A percentile compares a stretch with the other conserved stretches of the same genome.
phyloP scores from a whole-genome alignment of 2,329 filamentous ascomycete species.

The Cladosporium velox region DNA sequence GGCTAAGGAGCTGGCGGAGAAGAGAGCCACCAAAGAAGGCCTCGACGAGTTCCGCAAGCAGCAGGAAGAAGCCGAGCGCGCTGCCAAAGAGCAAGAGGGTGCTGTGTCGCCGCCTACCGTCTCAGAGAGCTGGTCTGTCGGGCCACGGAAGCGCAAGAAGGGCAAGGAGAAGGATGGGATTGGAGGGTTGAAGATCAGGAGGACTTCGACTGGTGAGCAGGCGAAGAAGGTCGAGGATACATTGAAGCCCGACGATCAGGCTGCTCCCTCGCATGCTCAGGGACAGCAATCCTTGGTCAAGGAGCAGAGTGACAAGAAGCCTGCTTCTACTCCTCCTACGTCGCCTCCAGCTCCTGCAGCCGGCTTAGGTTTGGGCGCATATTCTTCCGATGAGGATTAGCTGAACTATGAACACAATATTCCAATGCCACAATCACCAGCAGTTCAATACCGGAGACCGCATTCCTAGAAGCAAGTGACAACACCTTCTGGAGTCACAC shows the following conservation, averaged over 20 bases:
- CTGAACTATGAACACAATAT: background rate
- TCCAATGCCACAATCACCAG: background rate
- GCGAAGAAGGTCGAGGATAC: conserved; percentile 5
- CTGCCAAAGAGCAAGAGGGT: conserved; percentile 51
- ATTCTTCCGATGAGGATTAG: conserved; percentile 48
- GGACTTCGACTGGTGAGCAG: conserved; percentile 35
- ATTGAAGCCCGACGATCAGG: background rate
- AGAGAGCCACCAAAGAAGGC: conserved; percentile 60
- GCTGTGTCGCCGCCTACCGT: conserved; percentile 52
- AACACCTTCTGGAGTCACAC: background rate
- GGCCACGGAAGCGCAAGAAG: conserved; percentile 41
- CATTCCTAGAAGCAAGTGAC: background rate
- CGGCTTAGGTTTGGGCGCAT: conserved; percentile 43
- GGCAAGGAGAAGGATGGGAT: conserved; percentile 39
- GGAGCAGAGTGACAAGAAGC: background rate
- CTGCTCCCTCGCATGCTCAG: background rate
- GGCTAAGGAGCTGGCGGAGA: conserved; percentile 58
- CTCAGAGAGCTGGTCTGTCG: conserved; percentile 43
- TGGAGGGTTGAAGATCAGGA: conserved; percentile 49
- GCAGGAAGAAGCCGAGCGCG: conserved; percentile 61
- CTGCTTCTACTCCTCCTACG: conserved; percentile 25
- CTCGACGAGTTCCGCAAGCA: conserved; percentile 61
- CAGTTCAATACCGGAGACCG: background rate
- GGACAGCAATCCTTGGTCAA: background rate
- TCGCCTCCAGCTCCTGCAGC: conserved; percentile 21